Base-by-base conservation (phyloP, 345 rosid species). In the Pistacia integerrima region DNA sequence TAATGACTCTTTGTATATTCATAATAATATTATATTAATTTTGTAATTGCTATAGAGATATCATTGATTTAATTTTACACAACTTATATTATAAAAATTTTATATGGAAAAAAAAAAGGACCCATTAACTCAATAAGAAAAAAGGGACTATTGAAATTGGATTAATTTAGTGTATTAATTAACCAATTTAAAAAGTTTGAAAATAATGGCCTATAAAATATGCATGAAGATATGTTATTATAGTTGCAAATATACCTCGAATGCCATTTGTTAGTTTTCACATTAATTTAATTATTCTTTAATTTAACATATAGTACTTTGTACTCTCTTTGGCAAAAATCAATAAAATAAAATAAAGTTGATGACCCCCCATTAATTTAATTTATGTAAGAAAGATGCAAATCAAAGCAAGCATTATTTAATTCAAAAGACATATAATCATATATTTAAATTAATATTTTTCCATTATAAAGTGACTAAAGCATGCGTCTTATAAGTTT, bases 371-470 rank as follows among this genome's bases (percentile, higher is more conserved):
- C 64, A 69, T 49, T 65, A 80, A 4, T 52, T 70, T 75, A 41
- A 41, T 41, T 59, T 20, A 69, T 74, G 20, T 2, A 62, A 58
- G 56, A 78, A 78, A 67, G 1, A 52, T 49, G 67, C 20, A 49
- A 62, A 61, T 46, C 64, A 72, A 80, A 51, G 65, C 64, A 25
- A 38, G 33, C 72, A n/a, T 59, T 74, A 74, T 62, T 64, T 57
- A 64, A 75, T 1, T 57, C 10, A 25, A 65, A 66, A 67, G 14
- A 51, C 16, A 55, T 4, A 65, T 16, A 38, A 25, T 25, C 25
- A 25, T 25, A 25, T 25, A 25, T 25, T 25, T 25, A 25, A 25
- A 25, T 25, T 25, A 25, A n/a, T n/a, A 0, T 36, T 61, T 30
- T n/a, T 28, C 7, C 55, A 7, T 64, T 25, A 68, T 61, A 67